These are phyloP conservation scores for Auricularia sp. DNA, from an alignment of 768 basidiomycete genomes.

Conservation along the genomic window DNA sequence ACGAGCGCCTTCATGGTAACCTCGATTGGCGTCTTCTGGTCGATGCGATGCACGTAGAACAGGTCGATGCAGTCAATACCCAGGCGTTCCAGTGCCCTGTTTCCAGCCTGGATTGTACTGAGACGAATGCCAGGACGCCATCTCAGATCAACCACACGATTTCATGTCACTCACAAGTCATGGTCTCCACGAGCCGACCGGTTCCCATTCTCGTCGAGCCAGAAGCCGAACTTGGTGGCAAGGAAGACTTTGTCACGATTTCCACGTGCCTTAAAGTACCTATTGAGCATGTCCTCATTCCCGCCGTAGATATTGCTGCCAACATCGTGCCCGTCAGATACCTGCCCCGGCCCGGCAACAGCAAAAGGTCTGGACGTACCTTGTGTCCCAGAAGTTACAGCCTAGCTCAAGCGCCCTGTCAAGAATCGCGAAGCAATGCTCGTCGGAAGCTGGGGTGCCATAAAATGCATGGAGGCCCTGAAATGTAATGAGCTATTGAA, in stretches of 20 bases:
- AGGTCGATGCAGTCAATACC: slow-evolving; percentile 12
- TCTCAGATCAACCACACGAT: too few species aligned
- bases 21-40: slow-evolving; percentile 16
- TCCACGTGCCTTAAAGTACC: slow-evolving; percentile 2
- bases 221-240: slow-evolving; percentile 11
- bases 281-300: neutral
- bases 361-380: neutral
- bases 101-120: neutral
- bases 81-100: slow-evolving; percentile 9
- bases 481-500: neutral
- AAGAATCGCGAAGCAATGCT: neutral
- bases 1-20: slow-evolving; percentile 11
- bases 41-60: slow-evolving; percentile 12
- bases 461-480: neutral
- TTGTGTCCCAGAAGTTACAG: neutral
- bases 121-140: neutral
- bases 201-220: neutral
- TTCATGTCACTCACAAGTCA: neutral
- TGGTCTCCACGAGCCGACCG: neutral
- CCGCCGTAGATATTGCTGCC: neutral
- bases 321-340: neutral
- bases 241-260: slow-evolving; percentile 11
- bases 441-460: neutral
- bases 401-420: neutral
- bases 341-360: neutral